phyloP scores from a whole-genome alignment of 2,329 filamentous ascomycete species.

The Dactylonectria macrodidyma region DNA sequence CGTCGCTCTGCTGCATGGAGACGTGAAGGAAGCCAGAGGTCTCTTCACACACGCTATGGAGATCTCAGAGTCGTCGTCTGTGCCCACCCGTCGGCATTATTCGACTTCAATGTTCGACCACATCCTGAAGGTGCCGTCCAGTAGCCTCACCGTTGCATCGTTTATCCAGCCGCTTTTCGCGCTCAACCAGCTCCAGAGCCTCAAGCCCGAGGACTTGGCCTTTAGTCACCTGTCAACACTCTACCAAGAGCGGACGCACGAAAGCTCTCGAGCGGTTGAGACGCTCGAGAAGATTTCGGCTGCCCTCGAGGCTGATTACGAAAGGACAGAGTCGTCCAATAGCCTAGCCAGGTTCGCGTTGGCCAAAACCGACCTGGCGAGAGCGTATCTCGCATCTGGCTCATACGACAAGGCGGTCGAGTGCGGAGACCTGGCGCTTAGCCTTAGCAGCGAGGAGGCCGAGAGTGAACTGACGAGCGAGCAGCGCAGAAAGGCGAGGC shows the following conservation, averaged over 20 bases:
- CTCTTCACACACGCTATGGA: conserved; percentile 96
- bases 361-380: conserved; percentile 87
- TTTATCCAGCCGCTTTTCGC: conserved; percentile 92
- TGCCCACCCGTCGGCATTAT: conserved; percentile 84
- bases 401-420: conserved; percentile 80
- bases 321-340: conserved; percentile 82
- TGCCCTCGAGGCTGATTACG: conserved; percentile 84
- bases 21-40: conserved; percentile 82
- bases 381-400: conserved; percentile 81
- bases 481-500: conserved; percentile 77
- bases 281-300: conserved; percentile 78
- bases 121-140: conserved; percentile 71
- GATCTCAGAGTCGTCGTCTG: conserved; percentile 84
- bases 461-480: conserved; percentile 76
- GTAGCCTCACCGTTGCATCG: conserved; percentile 65
- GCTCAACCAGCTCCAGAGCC: conserved; percentile 82
- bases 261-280: conserved; percentile 74
- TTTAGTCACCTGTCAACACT: conserved; percentile 85
- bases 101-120: conserved; percentile 87
- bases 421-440: conserved; percentile 84
- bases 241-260: conserved; percentile 84
- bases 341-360: conserved; percentile 84
- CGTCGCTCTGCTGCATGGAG: conserved; percentile 82
- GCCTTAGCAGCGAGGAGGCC: conserved; percentile 81
- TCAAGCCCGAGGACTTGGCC: conserved; percentile 78